Percentiles rank a stretch among this genome's conserved stretches.
These are phyloP conservation scores for Leucocoprinus leucothites DNA, from an alignment of 768 basidiomycete genomes.

Conservation along the genomic window DNA sequence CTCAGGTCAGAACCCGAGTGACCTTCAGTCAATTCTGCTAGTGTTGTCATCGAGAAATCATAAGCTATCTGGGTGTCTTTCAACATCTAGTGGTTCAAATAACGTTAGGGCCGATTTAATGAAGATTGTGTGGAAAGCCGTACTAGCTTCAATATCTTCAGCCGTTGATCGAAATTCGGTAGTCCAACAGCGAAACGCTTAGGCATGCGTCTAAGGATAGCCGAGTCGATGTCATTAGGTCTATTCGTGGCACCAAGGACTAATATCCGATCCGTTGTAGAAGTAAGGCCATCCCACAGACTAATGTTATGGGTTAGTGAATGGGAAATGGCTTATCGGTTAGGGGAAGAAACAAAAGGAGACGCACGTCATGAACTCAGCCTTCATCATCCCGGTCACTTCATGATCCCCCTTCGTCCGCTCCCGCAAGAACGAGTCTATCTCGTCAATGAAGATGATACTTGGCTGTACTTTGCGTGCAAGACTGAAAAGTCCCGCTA, in stretches of 20 bases:
- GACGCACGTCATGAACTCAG: conserved; percentile 87
- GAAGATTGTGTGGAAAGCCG: conserved; percentile 16
- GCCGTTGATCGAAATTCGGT: conserved; percentile 74
- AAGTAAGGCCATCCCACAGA: conserved; percentile 92
- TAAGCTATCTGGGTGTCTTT: conserved; percentile 67
- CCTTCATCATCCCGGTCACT: conserved; percentile 98
- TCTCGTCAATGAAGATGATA: conserved; percentile 99
- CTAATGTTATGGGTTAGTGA: conserved; percentile 32
- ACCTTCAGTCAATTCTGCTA: conserved; percentile 71
- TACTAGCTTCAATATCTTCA: conserved; percentile 82
- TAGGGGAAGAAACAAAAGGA: background rate
- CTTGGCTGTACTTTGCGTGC: conserved; percentile 91
- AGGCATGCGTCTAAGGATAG: conserved; percentile 94
- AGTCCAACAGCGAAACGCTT: conserved; percentile 88
- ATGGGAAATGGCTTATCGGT: too few species aligned
- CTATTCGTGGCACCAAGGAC: conserved; percentile 96
- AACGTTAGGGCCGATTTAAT: background rate
- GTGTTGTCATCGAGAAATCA: conserved; percentile 52
- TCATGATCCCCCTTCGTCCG: conserved; percentile 90
- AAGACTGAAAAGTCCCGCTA: conserved; percentile 90
- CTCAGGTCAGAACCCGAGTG: conserved; percentile 88
- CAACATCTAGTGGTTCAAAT: conserved; percentile 68
- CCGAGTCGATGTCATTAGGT: conserved; percentile 86
- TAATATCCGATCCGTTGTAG: conserved; percentile 76
- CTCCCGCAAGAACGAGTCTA: conserved; percentile 92